Evolutionary conservation across 257 asterid species (phyloP).

Genomic region (Apocynum venetum): DNA sequence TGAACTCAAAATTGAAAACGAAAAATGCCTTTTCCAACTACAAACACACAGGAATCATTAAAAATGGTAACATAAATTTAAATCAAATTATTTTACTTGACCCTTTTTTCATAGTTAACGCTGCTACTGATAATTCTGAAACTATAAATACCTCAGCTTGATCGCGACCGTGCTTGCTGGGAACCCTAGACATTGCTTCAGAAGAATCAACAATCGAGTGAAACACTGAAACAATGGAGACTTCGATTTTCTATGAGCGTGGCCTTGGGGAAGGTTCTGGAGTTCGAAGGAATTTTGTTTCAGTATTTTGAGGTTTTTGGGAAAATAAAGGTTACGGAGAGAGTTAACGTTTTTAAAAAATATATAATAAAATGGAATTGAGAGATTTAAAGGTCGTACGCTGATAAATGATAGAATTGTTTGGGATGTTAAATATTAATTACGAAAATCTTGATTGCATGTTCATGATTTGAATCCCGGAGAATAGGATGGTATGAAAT

Average conservation of each 20-base stretch:
- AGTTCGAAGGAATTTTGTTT: background rate
- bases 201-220: background rate
- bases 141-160: slow-evolving; percentile 40
- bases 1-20: background rate
- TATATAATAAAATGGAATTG: too few relatives aligned
- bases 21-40: background rate
- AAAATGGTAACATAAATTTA: background rate
- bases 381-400: too few relatives aligned
- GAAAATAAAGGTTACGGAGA: background rate
- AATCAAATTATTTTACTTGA: background rate
- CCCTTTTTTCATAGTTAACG: background rate
- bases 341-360: background rate
- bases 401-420: too few relatives aligned
- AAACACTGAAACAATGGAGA: background rate
- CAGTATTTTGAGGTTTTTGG: background rate
- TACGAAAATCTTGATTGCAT: too few relatives aligned
- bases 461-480: too few relatives aligned
- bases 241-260: background rate
- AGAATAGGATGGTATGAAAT: too few relatives aligned
- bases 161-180: slow-evolving; percentile 63
- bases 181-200: slow-evolving; percentile 52
- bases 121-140: background rate
- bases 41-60: background rate
- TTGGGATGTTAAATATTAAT: too few relatives aligned
- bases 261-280: background rate